A percentile compares a stretch with the other conserved stretches of the same genome.
Evolutionary conservation across 2,329 filamentous ascomycete species (phyloP).

Genomic region (Colletotrichum costaricense): DNA sequence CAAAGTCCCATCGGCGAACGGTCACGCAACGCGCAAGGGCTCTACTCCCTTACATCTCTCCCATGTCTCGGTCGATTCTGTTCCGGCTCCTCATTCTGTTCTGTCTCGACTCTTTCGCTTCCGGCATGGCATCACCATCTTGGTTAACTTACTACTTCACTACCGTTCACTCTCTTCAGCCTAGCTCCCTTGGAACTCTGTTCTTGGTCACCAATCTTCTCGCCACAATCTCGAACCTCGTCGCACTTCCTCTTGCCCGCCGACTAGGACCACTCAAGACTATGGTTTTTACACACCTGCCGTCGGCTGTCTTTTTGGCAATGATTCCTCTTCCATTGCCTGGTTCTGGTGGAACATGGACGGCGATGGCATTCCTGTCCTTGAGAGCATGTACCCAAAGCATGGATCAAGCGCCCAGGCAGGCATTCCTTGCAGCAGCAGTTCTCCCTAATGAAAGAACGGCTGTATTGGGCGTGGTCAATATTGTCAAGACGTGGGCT

Average conservation of each 20-base stretch:
- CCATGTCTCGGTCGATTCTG: conserved; percentile 28
- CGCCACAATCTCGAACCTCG: conserved; percentile 61
- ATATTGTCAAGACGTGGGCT: conserved; percentile 74
- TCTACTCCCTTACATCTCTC: conserved; percentile 32
- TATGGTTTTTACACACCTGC: conserved; percentile 81
- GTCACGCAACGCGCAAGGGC: conserved; percentile 18
- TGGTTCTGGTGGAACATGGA: conserved; percentile 50
- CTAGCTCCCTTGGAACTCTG: conserved; percentile 62
- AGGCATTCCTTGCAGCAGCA: conserved; percentile 75
- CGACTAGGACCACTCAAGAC: conserved; percentile 75
- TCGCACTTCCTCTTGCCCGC: conserved; percentile 65
- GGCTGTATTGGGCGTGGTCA: conserved; percentile 77
- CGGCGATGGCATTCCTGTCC: conserved; percentile 70
- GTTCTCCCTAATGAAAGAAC: conserved; percentile 75
- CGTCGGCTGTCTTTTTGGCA: conserved; percentile 73
- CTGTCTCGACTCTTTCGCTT: conserved; percentile 54
- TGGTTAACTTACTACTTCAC: conserved; percentile 70
- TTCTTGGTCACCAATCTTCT: conserved; percentile 67
- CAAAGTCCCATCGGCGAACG: conserved; percentile 2
- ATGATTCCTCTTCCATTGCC: conserved; percentile 67
- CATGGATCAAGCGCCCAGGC: conserved; percentile 79
- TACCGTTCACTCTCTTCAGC: conserved; percentile 57
- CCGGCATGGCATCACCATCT: conserved; percentile 74
- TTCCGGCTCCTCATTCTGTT: conserved; percentile 33
- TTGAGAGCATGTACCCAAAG: conserved; percentile 71